phyloP scores from a whole-genome alignment of 345 rosid genomes.

The Gossypium turneri region DNA sequence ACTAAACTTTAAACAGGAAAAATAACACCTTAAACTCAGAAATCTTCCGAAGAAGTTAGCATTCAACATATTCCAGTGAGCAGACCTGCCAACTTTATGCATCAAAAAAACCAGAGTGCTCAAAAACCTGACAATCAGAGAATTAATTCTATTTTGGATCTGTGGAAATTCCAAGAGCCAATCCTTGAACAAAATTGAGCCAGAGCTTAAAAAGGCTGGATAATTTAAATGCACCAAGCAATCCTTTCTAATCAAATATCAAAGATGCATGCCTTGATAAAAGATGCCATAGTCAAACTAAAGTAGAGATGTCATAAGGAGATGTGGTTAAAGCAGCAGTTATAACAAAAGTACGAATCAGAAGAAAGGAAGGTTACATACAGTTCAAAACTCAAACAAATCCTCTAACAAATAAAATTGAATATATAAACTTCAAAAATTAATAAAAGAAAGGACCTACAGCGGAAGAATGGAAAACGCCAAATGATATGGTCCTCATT shows the following conservation, averaged over 20 bases:
- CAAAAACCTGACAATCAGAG: background rate
- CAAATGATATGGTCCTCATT: slow-evolving; percentile 69
- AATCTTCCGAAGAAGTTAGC: background rate
- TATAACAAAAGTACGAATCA: background rate
- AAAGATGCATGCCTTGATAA: background rate
- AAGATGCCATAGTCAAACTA: background rate
- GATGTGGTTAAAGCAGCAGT: background rate
- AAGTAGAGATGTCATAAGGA: background rate
- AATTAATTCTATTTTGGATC: background rate
- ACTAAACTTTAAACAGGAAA: background rate
- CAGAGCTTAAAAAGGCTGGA: background rate
- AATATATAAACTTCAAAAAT: background rate
- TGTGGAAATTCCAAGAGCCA: background rate
- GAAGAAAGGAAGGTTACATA: background rate
- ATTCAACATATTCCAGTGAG: background rate
- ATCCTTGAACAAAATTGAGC: background rate
- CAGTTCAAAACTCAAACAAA: background rate
- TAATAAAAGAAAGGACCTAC: slow-evolving; percentile 40
- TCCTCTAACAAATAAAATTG: background rate
- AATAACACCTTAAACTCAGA: background rate
- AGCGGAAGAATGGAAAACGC: slow-evolving; percentile 72
- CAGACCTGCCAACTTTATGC: background rate
- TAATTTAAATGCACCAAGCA: background rate
- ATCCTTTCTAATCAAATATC: background rate
- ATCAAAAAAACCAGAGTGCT: background rate